Evolutionary conservation across 225 moss, liverwort and hornwort species (phyloP).

Genomic region (Lunularia cruciata): DNA sequence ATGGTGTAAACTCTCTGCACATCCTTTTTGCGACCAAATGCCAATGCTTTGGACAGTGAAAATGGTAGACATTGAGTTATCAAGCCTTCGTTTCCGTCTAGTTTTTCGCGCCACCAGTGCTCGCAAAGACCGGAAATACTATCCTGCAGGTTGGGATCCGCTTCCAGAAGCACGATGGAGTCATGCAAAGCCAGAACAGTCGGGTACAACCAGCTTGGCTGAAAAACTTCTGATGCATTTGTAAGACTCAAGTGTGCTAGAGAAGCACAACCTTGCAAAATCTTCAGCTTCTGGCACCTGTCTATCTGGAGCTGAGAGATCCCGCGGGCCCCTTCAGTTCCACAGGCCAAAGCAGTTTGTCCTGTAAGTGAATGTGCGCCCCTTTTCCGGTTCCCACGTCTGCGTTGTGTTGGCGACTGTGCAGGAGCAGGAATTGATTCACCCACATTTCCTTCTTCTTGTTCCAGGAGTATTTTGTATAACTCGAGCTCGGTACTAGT

Average conservation of each 20-base stretch:
- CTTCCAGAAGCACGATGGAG: constrained; percentile 41
- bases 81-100: constrained; percentile 44
- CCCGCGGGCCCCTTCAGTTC: constrained; percentile 3
- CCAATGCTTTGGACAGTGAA: constrained; percentile 46
- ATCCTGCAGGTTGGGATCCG: constrained; percentile 43
- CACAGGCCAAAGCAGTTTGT: neutral
- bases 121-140: constrained; percentile 48
- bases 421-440: neutral
- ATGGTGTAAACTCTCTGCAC: constrained; percentile 47
- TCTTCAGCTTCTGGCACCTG: constrained; percentile 17
- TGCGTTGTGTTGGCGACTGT: constrained; percentile 19
- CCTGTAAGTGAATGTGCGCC: neutral
- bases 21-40: constrained; percentile 50
- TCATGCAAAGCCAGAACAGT: constrained; percentile 44
- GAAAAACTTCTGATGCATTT: constrained; percentile 23
- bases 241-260: constrained; percentile 31
- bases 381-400: constrained; percentile 18
- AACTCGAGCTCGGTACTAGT: constrained; percentile 30
- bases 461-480: constrained; percentile 26
- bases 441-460: neutral
- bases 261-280: constrained; percentile 36
- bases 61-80: constrained; percentile 52
- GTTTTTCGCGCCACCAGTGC: constrained; percentile 54
- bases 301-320: constrained; percentile 3
- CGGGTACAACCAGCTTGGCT: constrained; percentile 42